Percentiles rank a stretch among this genome's conserved stretches.
Conservation (phyloP, 768 basidiomycete species). For the Scleroderma bovista region DNA sequence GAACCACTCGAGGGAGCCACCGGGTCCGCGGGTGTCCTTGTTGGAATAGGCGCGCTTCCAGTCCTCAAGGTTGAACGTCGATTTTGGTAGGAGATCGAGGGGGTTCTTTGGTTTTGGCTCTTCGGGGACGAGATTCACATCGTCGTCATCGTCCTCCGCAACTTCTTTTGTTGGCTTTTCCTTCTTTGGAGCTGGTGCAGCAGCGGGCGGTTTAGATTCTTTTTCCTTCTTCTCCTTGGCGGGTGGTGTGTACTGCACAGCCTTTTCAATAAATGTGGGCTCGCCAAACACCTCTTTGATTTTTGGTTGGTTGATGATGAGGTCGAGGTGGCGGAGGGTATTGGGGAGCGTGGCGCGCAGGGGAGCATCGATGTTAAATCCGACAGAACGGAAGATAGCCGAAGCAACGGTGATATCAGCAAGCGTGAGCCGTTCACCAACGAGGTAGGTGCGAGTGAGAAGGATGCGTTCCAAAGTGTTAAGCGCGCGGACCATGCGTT, state of each 20-base stretch:
- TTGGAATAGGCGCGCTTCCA: slow-evolving; percentile 99
- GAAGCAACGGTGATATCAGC: slow-evolving; percentile 77
- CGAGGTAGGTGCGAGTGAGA: slow-evolving; percentile 78
- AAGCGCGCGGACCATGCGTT: slow-evolving; percentile 54
- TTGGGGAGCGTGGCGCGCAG: slow-evolving; percentile 66
- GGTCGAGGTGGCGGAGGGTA: slow-evolving; percentile 80
- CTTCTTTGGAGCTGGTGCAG: slow-evolving; percentile 48
- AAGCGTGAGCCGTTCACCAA: slow-evolving; percentile 89
- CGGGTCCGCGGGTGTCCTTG: slow-evolving; percentile 86
- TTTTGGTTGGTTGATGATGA: slow-evolving; percentile 78
- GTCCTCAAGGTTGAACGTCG: slow-evolving; percentile 85
- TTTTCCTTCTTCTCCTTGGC: slow-evolving; percentile 68
- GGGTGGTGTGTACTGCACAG: slow-evolving; percentile 63
- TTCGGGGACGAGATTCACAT: slow-evolving; percentile 62
- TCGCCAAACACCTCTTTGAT: slow-evolving; percentile 64
- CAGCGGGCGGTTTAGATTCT: slow-evolving; percentile 36
- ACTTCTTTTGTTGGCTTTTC: slow-evolving; percentile 52
- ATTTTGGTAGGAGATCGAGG: slow-evolving; percentile 85
- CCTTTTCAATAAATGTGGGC: slow-evolving; percentile 61
- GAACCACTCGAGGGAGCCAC: slow-evolving; percentile 91
- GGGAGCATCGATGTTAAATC: slow-evolving; percentile 58
- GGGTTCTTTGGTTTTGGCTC: slow-evolving; percentile 96
- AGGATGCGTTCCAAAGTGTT: slow-evolving; percentile 71
- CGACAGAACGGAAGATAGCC: slow-evolving; percentile 48
- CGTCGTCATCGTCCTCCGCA: slow-evolving; percentile 68